Conservation (phyloP, 257 asterid genomes). For the Rhazya stricta region DNA sequence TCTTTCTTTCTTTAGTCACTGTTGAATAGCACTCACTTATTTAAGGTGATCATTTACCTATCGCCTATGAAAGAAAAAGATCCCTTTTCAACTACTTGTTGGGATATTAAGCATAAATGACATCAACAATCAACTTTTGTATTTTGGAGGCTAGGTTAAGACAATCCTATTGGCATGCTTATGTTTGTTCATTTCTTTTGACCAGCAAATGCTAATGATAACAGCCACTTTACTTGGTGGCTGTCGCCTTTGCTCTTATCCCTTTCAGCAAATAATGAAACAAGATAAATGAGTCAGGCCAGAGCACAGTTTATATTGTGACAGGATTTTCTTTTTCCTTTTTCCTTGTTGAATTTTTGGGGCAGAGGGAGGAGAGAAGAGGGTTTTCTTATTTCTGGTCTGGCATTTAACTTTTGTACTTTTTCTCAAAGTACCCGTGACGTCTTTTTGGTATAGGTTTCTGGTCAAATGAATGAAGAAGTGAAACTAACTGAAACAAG, state of each 20-base stretch:
- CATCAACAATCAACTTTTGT: background rate
- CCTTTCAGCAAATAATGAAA: background rate
- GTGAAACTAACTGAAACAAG: background rate
- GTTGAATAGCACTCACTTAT: background rate
- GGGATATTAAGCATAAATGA: background rate
- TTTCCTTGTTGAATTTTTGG: background rate
- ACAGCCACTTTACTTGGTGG: constrained; percentile 5
- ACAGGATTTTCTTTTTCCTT: background rate
- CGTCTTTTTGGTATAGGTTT: background rate
- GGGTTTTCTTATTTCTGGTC: background rate
- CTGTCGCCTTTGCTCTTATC: background rate
- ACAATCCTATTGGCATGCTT: background rate
- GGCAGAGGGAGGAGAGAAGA: background rate
- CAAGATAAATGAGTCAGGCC: background rate
- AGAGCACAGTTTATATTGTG: background rate
- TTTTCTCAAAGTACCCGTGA: background rate
- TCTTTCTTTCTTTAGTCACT: background rate
- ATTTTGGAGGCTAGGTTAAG: background rate
- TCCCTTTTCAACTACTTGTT: background rate
- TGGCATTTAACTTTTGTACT: background rate
- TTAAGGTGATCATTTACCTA: constrained; percentile 1
- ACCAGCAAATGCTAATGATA: constrained; percentile 1
- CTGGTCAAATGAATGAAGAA: background rate
- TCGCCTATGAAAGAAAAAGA: background rate
- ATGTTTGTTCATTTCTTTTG: background rate